Evolutionary conservation across 2,329 filamentous ascomycete species (phyloP).

Genomic region (Lecanicillium sp.): DNA sequence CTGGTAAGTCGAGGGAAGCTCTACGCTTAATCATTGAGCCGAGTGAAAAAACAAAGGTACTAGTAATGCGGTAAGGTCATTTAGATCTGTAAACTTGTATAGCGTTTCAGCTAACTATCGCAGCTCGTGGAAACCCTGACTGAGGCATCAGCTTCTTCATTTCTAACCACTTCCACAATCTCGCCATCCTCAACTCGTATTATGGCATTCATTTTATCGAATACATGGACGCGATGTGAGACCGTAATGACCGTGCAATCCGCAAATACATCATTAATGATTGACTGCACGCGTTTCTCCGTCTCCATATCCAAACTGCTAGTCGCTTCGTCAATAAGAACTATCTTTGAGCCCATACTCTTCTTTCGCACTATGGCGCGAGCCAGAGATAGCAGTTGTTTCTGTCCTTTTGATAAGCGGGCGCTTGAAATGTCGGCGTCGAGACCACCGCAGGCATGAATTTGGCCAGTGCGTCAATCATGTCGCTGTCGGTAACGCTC

Average conservation of each 20-base stretch:
- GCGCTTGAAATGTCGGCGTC: constrained; percentile 5
- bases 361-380: constrained; percentile 11
- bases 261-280: constrained; percentile 10
- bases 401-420: constrained; percentile 11
- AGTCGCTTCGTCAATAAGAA: constrained; percentile 14
- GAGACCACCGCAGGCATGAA: constrained; percentile 10
- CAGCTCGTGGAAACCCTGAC: too few species aligned
- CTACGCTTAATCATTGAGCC: too few species aligned
- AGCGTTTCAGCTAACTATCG: too few species aligned
- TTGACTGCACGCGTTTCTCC: constrained; percentile 9
- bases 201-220: constrained; percentile 3
- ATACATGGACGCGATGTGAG: constrained; percentile 9
- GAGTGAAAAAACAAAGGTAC: too few species aligned
- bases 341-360: constrained; percentile 5
- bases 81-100: too few species aligned
- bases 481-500: constrained; percentile 5
- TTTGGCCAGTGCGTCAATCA: constrained; percentile 8
- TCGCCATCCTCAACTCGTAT: constrained; percentile 1
- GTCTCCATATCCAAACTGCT: constrained; percentile 11
- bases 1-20: too few species aligned
- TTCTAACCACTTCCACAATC: not conserved
- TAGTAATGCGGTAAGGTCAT: too few species aligned
- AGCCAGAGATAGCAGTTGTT: constrained; percentile 13
- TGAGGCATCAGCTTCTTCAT: too few species aligned
- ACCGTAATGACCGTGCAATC: constrained; percentile 10